Evolutionary conservation across 768 basidiomycete species (phyloP), one percentile per base, ranked within the genome.

Genomic region (Lactarius hatsudake): DNA sequence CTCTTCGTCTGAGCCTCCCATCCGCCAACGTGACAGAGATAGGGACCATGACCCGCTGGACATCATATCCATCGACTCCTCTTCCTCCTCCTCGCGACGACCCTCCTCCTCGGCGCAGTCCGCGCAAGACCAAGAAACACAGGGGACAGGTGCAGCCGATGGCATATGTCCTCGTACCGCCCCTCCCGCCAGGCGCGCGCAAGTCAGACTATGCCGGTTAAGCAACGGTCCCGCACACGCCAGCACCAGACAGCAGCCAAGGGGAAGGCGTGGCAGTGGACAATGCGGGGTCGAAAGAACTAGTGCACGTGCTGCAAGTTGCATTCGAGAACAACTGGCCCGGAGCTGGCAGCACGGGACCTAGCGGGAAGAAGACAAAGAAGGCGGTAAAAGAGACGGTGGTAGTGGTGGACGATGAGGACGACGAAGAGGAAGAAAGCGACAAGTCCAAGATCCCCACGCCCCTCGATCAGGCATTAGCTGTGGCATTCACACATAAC

Each of bases 301-400:
- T 61, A 56, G 54, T 55, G 4, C 18, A 38, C 3, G 62, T 43
- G 5, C 45, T 64, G 20, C 57, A 57, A 17, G 38, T 28, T 20
- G 66, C 66, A 9, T 68, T 69, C 26, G 54, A 43, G 28, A 60
- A 61, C 10, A 67, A 69, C 20, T 55, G 38, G n/a, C 34, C 17
- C 1, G 38, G 32, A 26, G 10, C 40, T 18, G 26, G 60, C 9
- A 23, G 30, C 20, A 12, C 56, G 26, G 30, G 45, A 34, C 4
- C 30, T 26, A 66, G 45, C 20, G 51, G 8, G 48, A 23, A 17
- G 56, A 42, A 5, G 34, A 54, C 1, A 3, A 9, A 20, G 4
- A 30, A 53, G 5, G 30, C 38, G 10, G 40, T 43, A 17, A 42
- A 26, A 2, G 53, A n/a, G 7, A 9, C 56, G 7, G 32, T 45